These are phyloP conservation scores for Ramularia endophylla DNA, from an alignment of 2,329 filamentous ascomycete genomes.

Conservation along the genomic window DNA sequence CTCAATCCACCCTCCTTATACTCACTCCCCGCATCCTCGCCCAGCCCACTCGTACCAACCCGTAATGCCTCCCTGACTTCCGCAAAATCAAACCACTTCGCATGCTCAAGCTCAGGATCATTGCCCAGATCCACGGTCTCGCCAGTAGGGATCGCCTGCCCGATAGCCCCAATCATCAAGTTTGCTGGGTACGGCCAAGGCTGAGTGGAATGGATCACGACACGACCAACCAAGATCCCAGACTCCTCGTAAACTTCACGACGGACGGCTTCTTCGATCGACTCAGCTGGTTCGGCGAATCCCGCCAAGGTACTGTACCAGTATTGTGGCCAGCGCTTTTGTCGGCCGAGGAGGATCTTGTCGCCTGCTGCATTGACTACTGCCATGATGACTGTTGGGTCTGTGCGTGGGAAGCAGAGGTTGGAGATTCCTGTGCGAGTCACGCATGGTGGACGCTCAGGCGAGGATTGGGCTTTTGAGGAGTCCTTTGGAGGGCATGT, in stretches of 20 bases:
- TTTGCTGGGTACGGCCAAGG: constrained; percentile 51
- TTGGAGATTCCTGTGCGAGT: constrained; percentile 85
- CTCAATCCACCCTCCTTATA: constrained; percentile 74
- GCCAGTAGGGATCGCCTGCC: constrained; percentile 68
- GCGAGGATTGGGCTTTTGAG: constrained; percentile 34
- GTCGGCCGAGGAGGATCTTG: constrained; percentile 74
- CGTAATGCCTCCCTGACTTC: constrained; percentile 71
- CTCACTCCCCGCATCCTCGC: constrained; percentile 55
- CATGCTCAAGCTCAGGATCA: constrained; percentile 85
- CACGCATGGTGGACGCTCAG: constrained; percentile 63
- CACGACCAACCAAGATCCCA: constrained; percentile 43
- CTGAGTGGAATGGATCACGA: constrained; percentile 48
- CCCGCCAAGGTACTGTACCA: constrained; percentile 81
- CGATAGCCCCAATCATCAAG: constrained; percentile 62
- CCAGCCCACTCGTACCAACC: constrained; percentile 61
- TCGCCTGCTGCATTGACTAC: constrained; percentile 76
- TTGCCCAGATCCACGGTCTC: constrained; percentile 79
- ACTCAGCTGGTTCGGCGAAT: constrained; percentile 47
- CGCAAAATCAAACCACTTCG: constrained; percentile 78
- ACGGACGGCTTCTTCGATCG: constrained; percentile 46
- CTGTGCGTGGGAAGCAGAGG: constrained; percentile 83
- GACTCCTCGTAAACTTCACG: constrained; percentile 48
- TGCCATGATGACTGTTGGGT: constrained; percentile 93
- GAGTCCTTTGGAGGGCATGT: constrained; percentile 68
- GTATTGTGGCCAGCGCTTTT: constrained; percentile 72